Evolutionary conservation across 768 basidiomycete species (phyloP).

Genomic region (Artomyces pyxidatus): DNA sequence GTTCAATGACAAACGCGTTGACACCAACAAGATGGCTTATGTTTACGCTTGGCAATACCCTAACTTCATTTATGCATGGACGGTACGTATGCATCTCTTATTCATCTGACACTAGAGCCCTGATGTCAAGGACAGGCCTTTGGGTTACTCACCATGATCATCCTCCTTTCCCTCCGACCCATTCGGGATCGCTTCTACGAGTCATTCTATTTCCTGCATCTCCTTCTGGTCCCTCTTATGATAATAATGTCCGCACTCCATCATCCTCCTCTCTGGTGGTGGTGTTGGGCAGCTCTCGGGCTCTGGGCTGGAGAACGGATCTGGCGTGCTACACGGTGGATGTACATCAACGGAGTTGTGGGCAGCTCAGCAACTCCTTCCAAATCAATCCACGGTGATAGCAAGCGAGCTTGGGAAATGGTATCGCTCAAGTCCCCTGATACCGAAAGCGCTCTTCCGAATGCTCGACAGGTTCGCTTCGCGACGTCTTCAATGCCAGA

Average conservation of each 20-base stretch:
- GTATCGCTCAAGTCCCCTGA: conserved; percentile 3
- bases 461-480: not conserved
- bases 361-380: conserved; percentile 16
- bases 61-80: conserved; percentile 57
- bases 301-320: conserved; percentile 59
- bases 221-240: conserved; percentile 55
- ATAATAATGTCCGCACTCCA: conserved; percentile 57
- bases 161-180: conserved; percentile 40
- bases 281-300: conserved; percentile 56
- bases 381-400: not conserved
- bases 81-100: conserved; percentile 30
- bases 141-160: conserved; percentile 42
- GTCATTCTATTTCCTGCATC: conserved; percentile 57
- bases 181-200: conserved; percentile 51
- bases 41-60: conserved; percentile 48
- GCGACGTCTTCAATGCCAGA: not conserved
- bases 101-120: not conserved
- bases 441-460: not conserved
- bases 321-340: conserved; percentile 46
- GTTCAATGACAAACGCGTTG: conserved; percentile 36
- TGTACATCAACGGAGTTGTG: conserved; percentile 51
- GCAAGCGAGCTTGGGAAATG: conserved; percentile 7
- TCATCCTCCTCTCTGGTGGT: conserved; percentile 57
- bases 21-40: conserved; percentile 35
- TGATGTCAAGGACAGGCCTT: conserved; percentile 39